These are phyloP conservation scores for Capsicum baccatum DNA, from an alignment of 257 asterid genomes.

Conservation along the genomic window DNA sequence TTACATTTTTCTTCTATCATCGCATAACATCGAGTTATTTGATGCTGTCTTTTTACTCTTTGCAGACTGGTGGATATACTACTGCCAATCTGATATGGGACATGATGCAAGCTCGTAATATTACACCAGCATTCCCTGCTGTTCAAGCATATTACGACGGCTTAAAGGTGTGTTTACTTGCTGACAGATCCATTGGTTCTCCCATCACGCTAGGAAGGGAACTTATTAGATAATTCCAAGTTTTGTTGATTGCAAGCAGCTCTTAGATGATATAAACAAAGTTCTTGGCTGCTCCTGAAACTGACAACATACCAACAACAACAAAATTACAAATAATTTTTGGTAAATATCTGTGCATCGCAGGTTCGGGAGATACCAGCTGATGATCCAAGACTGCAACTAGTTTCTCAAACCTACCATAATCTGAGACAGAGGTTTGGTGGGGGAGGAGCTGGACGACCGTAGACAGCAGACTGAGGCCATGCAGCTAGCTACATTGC, in stretches of 20 bases:
- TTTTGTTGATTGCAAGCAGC: not conserved
- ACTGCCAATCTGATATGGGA: constrained; percentile 93
- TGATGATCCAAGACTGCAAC: constrained; percentile 77
- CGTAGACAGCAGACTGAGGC: constrained; percentile 26
- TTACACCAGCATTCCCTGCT: constrained; percentile 55
- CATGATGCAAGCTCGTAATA: constrained; percentile 69
- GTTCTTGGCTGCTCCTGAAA: not conserved
- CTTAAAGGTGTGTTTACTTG: constrained; percentile 63
- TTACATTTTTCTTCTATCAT: not conserved
- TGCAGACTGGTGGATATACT: constrained; percentile 79
- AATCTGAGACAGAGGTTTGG: constrained; percentile 46
- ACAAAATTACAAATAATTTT: not conserved
- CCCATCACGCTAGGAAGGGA: not conserved
- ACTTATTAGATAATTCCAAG: not conserved
- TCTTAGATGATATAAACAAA: not conserved
- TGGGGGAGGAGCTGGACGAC: constrained; percentile 41
- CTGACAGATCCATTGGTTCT: constrained; percentile 12
- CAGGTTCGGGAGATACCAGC: constrained; percentile 87
- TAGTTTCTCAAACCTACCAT: constrained; percentile 52
- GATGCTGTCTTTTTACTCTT: constrained; percentile 31
- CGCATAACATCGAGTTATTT: not conserved
- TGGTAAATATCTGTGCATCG: constrained; percentile 29
- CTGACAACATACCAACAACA: not conserved
- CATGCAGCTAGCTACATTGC: not conserved
- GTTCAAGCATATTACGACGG: constrained; percentile 79